Conservation (phyloP, 148 eudicot genomes). For the Pouteria glomerata region DNA sequence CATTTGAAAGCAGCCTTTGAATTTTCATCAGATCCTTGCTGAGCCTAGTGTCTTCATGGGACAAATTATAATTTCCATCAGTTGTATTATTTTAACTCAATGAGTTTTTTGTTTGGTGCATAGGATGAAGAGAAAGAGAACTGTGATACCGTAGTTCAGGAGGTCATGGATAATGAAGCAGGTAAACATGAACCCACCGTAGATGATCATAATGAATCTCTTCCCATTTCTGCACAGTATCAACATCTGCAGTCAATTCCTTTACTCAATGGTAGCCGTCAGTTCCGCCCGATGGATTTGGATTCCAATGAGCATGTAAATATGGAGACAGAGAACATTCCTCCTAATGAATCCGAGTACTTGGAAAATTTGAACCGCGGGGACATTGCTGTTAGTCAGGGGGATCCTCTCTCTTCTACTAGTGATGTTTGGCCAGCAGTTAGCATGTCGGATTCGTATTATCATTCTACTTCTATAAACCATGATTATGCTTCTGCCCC, state of each 20-base stretch:
- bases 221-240: conserved; percentile 21
- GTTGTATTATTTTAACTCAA: background rate
- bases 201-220: conserved; percentile 27
- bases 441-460: conserved; percentile 41
- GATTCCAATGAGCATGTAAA: conserved; percentile 27
- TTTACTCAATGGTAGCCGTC: conserved; percentile 25
- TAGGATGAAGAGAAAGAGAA: conserved; percentile 19
- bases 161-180: conserved; percentile 10
- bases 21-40: background rate
- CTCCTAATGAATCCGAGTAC: conserved; percentile 26
- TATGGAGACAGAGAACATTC: conserved; percentile 23
- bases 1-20: background rate
- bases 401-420: conserved; percentile 30
- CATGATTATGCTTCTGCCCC: conserved; percentile 32
- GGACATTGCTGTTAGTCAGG: conserved; percentile 25
- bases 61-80: background rate
- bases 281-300: conserved; percentile 36
- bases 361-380: conserved; percentile 23
- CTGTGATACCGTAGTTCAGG: conserved; percentile 1
- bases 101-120: background rate
- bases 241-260: conserved; percentile 27
- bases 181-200: background rate
- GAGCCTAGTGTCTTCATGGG: background rate
- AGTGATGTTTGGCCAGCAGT: conserved; percentile 45
- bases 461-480: conserved; percentile 27